Conservation (phyloP, 768 basidiomycete species). For the Auricularia cornea region DNA sequence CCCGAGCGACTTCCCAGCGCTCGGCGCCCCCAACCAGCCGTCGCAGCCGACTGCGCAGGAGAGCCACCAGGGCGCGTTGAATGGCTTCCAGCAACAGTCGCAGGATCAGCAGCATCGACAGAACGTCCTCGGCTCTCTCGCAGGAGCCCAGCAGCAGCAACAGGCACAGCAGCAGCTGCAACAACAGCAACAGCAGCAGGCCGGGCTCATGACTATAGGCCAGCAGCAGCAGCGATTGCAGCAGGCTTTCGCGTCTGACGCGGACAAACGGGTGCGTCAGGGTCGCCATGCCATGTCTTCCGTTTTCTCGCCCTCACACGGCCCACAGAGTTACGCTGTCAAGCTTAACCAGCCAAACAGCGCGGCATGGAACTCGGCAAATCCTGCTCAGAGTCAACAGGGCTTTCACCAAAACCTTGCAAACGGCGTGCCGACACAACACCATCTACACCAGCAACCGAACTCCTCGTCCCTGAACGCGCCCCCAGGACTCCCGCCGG, state of each 20-base stretch:
- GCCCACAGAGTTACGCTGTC: constrained; percentile 45
- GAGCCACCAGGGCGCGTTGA: constrained; percentile 26
- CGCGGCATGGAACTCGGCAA: constrained; percentile 58
- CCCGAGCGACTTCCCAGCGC: constrained; percentile 84
- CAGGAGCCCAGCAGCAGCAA: neutral
- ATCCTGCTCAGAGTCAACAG: constrained; percentile 22
- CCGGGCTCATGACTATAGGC: constrained; percentile 57
- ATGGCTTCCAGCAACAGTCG: neutral
- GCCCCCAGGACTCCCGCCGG: constrained; percentile 40
- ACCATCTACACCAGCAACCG: constrained; percentile 22
- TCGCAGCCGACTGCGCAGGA: constrained; percentile 26
- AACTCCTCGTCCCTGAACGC: constrained; percentile 42
- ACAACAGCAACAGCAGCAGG: constrained; percentile 38
- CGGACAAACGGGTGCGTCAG: constrained; percentile 63
- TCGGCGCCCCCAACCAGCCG: constrained; percentile 55
- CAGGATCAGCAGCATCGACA: constrained; percentile 43
- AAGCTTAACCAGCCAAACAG: constrained; percentile 57
- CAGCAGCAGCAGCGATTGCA: constrained; percentile 26
- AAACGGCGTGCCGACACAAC: constrained; percentile 37
- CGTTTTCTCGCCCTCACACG: constrained; percentile 2
- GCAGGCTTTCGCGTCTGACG: constrained; percentile 44
- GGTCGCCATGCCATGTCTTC: neutral
- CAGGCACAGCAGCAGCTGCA: constrained; percentile 3
- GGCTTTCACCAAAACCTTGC: constrained; percentile 21
- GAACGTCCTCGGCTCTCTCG: constrained; percentile 40